A percentile compares a stretch with the other conserved stretches of the same genome.
Conservation (phyloP, 2,329 filamentous ascomycete genomes). For the Ophiognomonia clavigignenti-juglandacearum region DNA sequence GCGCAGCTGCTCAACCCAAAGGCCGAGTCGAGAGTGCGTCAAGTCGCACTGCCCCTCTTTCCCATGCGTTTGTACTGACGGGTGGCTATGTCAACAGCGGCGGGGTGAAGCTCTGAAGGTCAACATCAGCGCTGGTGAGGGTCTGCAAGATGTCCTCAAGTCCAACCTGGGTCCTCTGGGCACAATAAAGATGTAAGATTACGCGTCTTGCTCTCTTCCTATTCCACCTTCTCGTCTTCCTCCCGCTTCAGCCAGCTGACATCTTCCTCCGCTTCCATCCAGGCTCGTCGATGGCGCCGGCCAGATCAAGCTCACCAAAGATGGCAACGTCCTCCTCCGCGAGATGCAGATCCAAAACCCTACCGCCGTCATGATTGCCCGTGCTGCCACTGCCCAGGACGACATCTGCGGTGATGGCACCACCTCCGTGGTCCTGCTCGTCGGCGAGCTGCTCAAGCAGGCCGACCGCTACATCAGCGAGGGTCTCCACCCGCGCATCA, state of each 20-base stretch:
- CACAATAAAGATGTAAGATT: constrained; percentile 83
- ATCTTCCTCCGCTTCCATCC: constrained; percentile 2
- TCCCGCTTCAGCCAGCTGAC: constrained; percentile 8
- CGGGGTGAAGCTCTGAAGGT: constrained; percentile 94
- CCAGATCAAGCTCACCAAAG: constrained; percentile 98
- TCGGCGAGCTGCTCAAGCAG: constrained; percentile 96
- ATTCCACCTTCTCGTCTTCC: no score
- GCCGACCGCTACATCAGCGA: constrained; percentile 94
- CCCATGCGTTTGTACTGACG: constrained; percentile 37
- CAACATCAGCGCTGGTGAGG: constrained; percentile 96
- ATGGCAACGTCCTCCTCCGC: constrained; percentile 80
- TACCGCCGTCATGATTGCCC: constrained; percentile 79
- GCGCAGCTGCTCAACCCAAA: constrained; percentile 98
- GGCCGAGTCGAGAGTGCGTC: constrained; percentile 87
- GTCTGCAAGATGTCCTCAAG: constrained; percentile 87
- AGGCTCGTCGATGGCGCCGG: constrained; percentile 68
- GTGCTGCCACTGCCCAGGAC: constrained; percentile 92
- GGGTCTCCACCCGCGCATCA: constrained; percentile 92
- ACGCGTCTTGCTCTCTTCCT: background rate
- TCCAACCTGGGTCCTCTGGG: constrained; percentile 92
- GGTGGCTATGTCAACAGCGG: constrained; percentile 59
- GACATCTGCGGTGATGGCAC: constrained; percentile 98
- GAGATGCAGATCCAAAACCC: constrained; percentile 97
- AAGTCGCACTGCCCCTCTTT: constrained; percentile 19
- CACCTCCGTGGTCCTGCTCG: constrained; percentile 89